These are phyloP conservation scores for Trichoderma reesei DNA, from an alignment of 495 filamentous ascomycete species.

Conservation along the genomic window DNA sequence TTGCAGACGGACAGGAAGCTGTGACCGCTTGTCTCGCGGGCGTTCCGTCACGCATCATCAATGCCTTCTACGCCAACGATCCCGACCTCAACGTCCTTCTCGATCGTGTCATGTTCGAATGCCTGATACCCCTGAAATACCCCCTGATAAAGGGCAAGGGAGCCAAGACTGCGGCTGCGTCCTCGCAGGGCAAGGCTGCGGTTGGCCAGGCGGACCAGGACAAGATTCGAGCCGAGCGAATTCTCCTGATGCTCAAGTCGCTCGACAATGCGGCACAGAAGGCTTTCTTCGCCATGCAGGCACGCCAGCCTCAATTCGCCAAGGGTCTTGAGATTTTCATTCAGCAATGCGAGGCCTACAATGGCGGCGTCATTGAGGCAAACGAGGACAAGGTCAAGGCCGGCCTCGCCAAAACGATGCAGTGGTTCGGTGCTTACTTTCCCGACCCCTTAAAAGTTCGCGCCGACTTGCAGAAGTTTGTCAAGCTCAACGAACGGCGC, in stretches of 20 bases:
- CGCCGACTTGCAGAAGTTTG: constrained; percentile 78
- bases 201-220: constrained; percentile 56
- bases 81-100: constrained; percentile 72
- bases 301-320: constrained; percentile 58
- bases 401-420: constrained; percentile 54
- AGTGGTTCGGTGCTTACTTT: constrained; percentile 61
- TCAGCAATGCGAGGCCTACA: constrained; percentile 73
- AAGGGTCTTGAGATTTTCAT: constrained; percentile 63
- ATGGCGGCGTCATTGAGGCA: constrained; percentile 72
- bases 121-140: constrained; percentile 73
- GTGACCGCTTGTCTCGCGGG: constrained; percentile 61
- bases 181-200: constrained; percentile 40
- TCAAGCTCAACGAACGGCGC: constrained; percentile 82
- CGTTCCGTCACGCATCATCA: constrained; percentile 77
- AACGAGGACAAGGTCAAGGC: constrained; percentile 57
- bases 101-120: constrained; percentile 79
- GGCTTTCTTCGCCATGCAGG: constrained; percentile 82
- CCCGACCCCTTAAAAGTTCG: constrained; percentile 59
- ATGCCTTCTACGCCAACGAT: constrained; percentile 86
- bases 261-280: constrained; percentile 71
- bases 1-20: constrained; percentile 70
- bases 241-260: constrained; percentile 68
- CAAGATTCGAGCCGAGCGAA: constrained; percentile 73
- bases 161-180: constrained; percentile 49
- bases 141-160: constrained; percentile 63